Conservation (phyloP, 2,329 filamentous ascomycete species). For the Didymella pinodella region DNA sequence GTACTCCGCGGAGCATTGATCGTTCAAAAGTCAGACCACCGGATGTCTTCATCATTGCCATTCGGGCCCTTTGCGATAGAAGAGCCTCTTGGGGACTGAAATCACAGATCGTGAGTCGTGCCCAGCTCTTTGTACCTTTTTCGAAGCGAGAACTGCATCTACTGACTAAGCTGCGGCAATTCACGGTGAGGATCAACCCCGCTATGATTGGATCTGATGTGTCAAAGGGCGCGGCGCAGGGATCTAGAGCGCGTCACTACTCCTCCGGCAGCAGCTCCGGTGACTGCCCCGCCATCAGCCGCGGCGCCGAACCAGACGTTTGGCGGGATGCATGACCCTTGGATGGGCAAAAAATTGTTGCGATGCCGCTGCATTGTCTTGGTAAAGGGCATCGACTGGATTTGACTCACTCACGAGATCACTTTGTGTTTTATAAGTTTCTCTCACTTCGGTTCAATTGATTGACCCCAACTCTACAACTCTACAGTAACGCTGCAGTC, state of each 20-base stretch:
- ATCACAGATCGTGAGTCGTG: background rate
- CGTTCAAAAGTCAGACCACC: background rate
- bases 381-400: constrained; percentile 32
- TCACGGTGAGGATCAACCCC: constrained; percentile 26
- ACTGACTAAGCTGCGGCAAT: constrained; percentile 38
- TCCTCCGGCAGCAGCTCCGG: constrained; percentile 10
- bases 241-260: constrained; percentile 26
- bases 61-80: background rate
- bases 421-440: constrained; percentile 22
- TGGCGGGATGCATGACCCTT: constrained; percentile 32
- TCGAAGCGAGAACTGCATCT: constrained; percentile 2
- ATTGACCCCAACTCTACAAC: background rate
- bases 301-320: constrained; percentile 22
- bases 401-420: constrained; percentile 29
- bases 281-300: constrained; percentile 20
- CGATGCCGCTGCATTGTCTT: constrained; percentile 34
- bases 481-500: background rate
- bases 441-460: constrained; percentile 1
- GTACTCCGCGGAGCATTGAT: background rate
- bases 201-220: constrained; percentile 34
- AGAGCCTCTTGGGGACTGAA: background rate
- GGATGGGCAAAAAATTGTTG: constrained; percentile 36
- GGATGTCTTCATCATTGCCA: background rate
- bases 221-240: constrained; percentile 35
- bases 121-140: background rate